These are phyloP conservation scores for Auricularia sp. DNA, from an alignment of 768 basidiomycete genomes.

Conservation along the genomic window DNA sequence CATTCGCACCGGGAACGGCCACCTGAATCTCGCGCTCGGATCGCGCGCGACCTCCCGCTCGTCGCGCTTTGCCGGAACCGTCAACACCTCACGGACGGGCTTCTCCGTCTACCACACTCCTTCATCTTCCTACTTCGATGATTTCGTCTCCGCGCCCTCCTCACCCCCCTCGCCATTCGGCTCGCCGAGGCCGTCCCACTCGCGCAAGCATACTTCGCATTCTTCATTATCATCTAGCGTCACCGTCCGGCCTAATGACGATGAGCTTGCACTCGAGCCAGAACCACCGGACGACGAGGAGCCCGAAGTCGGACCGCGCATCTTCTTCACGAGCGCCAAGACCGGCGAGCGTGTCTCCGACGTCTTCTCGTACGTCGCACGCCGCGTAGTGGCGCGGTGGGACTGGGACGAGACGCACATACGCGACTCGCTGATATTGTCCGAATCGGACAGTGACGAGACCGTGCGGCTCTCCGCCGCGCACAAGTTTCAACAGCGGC, in stretches of 20 bases:
- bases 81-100: slow-evolving; percentile 48
- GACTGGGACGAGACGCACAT: slow-evolving; percentile 47
- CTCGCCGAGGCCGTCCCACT: slow-evolving; percentile 11
- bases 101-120: slow-evolving; percentile 68
- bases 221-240: slow-evolving; percentile 12
- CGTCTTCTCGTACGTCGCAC: slow-evolving; percentile 69
- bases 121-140: slow-evolving; percentile 63
- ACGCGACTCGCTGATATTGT: neutral
- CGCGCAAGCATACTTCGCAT: slow-evolving; percentile 1
- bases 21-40: slow-evolving; percentile 19
- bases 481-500: neutral
- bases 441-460: neutral
- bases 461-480: neutral
- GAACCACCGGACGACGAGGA: slow-evolving; percentile 1
- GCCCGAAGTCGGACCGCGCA: slow-evolving; percentile 43
- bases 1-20: slow-evolving; percentile 13
- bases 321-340: slow-evolving; percentile 73
- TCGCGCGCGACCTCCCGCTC: slow-evolving; percentile 40
- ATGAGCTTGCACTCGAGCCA: slow-evolving; percentile 6
- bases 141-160: slow-evolving; percentile 37
- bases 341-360: slow-evolving; percentile 62
- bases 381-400: slow-evolving; percentile 50
- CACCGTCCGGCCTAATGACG: slow-evolving; percentile 7
- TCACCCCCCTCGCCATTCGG: slow-evolving; percentile 23
- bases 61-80: slow-evolving; percentile 36